Percentiles rank a stretch among this genome's conserved stretches.
phyloP scores from a whole-genome alignment of 805 yeast species.

The Zygosaccharomyces gambellarensis region DNA sequence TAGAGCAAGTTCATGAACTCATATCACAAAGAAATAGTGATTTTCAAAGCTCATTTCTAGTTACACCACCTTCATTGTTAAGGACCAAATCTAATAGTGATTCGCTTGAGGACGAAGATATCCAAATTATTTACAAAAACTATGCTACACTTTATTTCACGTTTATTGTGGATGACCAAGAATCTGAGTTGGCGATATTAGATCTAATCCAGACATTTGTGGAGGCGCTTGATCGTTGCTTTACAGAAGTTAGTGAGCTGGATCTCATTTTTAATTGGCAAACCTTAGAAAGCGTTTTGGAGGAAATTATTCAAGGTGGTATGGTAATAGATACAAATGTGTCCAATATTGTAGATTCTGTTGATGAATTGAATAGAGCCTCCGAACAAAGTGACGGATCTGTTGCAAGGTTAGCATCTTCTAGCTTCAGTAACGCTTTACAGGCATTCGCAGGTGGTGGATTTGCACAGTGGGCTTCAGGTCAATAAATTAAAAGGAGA shows the following conservation, averaged over 20 bases:
- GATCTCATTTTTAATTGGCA: slow-evolving; percentile 99
- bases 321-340: slow-evolving; percentile 95
- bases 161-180: slow-evolving; percentile 92
- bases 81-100: slow-evolving; percentile 30
- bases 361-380: slow-evolving; percentile 48
- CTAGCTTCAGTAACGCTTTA: slow-evolving; percentile 28
- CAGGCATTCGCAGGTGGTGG: slow-evolving; percentile 35
- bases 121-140: slow-evolving; percentile 86
- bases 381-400: slow-evolving; percentile 24
- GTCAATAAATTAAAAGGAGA: slow-evolving; percentile 22
- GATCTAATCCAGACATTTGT: slow-evolving; percentile 96
- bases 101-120: slow-evolving; percentile 53
- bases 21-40: slow-evolving; percentile 61
- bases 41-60: slow-evolving; percentile 79
- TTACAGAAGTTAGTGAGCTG: slow-evolving; percentile 89
- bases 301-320: slow-evolving; percentile 94
- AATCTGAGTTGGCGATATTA: slow-evolving; percentile 86
- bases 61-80: slow-evolving; percentile 73
- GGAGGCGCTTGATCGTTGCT: slow-evolving; percentile 88
- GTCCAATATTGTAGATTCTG: slow-evolving; percentile 68
- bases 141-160: slow-evolving; percentile 96
- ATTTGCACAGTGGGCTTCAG: slow-evolving; percentile 35
- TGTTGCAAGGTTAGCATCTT: slow-evolving; percentile 20
- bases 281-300: slow-evolving; percentile 82
- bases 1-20: slow-evolving; percentile 77